Base-by-base conservation (phyloP, 2,329 filamentous ascomycete species). In the Pseudopithomyces chartarum region DNA sequence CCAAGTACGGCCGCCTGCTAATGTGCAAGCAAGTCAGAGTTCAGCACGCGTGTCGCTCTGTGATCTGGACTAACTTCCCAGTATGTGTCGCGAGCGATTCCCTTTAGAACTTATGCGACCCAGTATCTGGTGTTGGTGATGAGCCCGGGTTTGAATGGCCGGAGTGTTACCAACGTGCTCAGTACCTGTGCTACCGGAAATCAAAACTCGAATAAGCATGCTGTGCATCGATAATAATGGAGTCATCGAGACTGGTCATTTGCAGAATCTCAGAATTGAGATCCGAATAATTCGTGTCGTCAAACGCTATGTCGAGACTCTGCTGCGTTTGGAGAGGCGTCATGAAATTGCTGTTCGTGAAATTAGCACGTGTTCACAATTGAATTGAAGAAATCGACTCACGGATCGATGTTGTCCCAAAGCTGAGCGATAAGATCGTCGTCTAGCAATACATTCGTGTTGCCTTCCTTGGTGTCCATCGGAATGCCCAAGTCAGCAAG, bases 241-340 rank as follows among this genome's bases (percentile, higher is more conserved):
- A 68, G 5, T 73, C 70, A 43, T 73, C 66, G 22, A 71, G 45
- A 42, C 65, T 65, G 4, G 71, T 73, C 34, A 73, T 69, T 11
- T 71, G 67, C 40, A 73, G 23, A 1, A 71, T 62, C 46, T 72
- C 66, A 0, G 66, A 62, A 17, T 71, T 71, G n/a, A 71, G 56
- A 33, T 74, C 70, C 26, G 73, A 71, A 12, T 67, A 64, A 36
- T 62, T 67, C 1, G 62, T 55, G 36, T 75, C 73, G 38, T 74
- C 73, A 32, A 73, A 73, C 0, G 64, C 69, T 2, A 74, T 45
- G 52, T 71, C 68, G 4, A 74, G 58, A 43, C 64, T 72, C 49
- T 74, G 70, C 51, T 74, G 71, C 5, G 63, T 67, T 34, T 74
- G 73, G 5, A 75, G 56, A 2, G 71, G 69, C 3, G 65, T 74